Evolutionary conservation across 345 rosid species (phyloP).

Genomic region (Citrus mangshanensis): DNA sequence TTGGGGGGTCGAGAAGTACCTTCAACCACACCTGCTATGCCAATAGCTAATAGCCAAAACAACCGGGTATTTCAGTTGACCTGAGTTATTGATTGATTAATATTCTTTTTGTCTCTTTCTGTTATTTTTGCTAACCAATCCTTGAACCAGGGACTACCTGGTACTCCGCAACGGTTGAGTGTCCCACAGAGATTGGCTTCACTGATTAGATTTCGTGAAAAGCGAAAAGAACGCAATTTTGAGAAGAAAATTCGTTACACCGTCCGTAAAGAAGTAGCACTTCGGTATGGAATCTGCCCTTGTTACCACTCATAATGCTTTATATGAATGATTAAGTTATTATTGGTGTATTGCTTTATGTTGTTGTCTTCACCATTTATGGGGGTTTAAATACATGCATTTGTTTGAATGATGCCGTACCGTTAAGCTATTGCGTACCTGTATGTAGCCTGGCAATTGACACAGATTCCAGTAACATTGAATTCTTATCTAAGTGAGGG

Average conservation of each 20-base stretch:
- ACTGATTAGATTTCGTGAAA: conserved; percentile 57
- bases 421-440: neutral
- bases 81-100: neutral
- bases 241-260: conserved; percentile 69
- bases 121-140: conserved; percentile 21
- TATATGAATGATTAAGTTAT: neutral
- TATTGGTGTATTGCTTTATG: neutral
- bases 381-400: neutral
- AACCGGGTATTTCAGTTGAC: conserved; percentile 25
- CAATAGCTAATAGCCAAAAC: conserved; percentile 31
- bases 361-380: neutral
- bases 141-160: conserved; percentile 40
- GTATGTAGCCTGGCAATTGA: neutral
- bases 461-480: neutral
- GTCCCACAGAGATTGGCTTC: conserved; percentile 64
- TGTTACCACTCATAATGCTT: neutral
- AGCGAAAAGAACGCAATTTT: conserved; percentile 61
- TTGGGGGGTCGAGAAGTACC: conserved; percentile 61
- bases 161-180: conserved; percentile 54
- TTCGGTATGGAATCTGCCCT: conserved; percentile 40
- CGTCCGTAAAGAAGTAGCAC: conserved; percentile 66
- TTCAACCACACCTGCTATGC: conserved; percentile 31
- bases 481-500: neutral
- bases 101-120: neutral
- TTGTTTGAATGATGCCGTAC: neutral